Conservation (phyloP, 2,329 filamentous ascomycete genomes). For the Verticillium dahliae region DNA sequence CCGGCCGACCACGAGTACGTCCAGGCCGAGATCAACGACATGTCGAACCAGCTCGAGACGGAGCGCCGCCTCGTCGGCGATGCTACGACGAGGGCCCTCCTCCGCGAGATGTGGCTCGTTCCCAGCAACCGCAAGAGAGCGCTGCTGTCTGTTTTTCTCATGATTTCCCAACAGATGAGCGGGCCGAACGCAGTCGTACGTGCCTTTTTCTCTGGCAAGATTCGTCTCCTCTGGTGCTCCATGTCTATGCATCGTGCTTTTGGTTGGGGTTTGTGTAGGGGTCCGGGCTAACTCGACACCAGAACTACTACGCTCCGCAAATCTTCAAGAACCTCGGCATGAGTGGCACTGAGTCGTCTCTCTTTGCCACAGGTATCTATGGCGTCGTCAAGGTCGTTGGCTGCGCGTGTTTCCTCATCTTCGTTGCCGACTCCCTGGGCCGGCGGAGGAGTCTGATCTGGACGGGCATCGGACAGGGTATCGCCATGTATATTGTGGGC, state of each 20-base stretch:
- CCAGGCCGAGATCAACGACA: constrained; percentile 30
- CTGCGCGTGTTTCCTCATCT: constrained; percentile 58
- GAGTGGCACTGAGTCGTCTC: constrained; percentile 43
- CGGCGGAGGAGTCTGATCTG: constrained; percentile 54
- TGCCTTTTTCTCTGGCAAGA: constrained; percentile 17
- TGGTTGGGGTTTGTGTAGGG: too few relatives aligned
- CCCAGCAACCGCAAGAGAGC: constrained; percentile 57
- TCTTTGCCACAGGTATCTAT: constrained; percentile 70
- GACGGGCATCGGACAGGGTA: constrained; percentile 56
- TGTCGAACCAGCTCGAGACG: constrained; percentile 53
- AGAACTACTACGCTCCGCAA: constrained; percentile 62
- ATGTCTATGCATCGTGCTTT: too few relatives aligned
- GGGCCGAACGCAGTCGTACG: constrained; percentile 43
- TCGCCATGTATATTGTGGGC: constrained; percentile 65
- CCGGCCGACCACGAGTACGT: constrained; percentile 29
- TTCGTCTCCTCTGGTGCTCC: not conserved
- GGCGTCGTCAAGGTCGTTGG: constrained; percentile 64
- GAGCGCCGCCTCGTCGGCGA: constrained; percentile 53
- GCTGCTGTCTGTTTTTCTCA: constrained; percentile 51
- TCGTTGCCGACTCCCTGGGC: constrained; percentile 64
- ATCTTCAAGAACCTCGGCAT: constrained; percentile 64
- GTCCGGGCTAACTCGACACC: not conserved
- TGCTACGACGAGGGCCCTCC: constrained; percentile 47
- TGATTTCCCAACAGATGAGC: constrained; percentile 70
- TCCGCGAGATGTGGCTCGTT: constrained; percentile 58